These are phyloP conservation scores for Paramecium sonneborni DNA, from an alignment of 73 alveolate species.

Conservation along the genomic window DNA sequence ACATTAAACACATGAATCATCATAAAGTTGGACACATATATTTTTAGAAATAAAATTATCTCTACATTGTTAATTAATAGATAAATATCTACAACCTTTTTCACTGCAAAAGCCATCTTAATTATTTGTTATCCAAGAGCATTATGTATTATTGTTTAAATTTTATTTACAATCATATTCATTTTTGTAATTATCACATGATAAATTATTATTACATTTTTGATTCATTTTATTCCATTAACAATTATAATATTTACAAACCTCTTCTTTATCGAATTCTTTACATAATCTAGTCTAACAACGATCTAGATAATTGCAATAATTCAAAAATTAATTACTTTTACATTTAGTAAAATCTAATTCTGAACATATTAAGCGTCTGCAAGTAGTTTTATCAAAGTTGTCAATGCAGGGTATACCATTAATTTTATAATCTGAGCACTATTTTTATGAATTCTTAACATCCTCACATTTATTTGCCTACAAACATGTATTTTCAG, in stretches of 20 bases:
- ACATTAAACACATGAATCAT: background rate
- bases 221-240: background rate
- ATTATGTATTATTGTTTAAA: too few relatives aligned
- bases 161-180: background rate
- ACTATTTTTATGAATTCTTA: background rate
- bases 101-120: background rate
- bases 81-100: background rate
- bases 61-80: background rate
- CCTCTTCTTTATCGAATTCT: background rate
- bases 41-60: too few relatives aligned
- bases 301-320: background rate
- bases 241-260: background rate
- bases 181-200: background rate
- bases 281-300: background rate
- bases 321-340: too few relatives aligned
- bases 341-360: background rate
- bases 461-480: background rate
- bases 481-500: background rate
- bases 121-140: background rate
- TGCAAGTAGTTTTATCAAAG: background rate
- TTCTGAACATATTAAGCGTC: background rate
- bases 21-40: background rate
- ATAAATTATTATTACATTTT: background rate
- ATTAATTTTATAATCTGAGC: background rate
- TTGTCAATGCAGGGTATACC: background rate